Evolutionary conservation across 768 basidiomycete species (phyloP).

Genomic region (Steccherinum ochraceum): DNA sequence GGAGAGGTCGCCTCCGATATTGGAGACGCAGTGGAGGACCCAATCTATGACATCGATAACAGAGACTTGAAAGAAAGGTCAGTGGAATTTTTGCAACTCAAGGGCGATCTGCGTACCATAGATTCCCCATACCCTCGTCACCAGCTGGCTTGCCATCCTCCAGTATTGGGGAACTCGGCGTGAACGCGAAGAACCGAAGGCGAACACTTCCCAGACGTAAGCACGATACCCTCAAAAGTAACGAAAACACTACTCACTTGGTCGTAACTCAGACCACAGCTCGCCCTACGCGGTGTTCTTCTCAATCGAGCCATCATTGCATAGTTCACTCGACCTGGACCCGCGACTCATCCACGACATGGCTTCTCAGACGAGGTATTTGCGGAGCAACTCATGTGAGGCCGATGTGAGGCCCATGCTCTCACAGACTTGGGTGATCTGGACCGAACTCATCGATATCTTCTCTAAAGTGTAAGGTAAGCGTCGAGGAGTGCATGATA

Average conservation of each 20-base stretch:
- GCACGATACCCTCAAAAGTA: constrained; percentile 4
- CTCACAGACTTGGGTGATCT: constrained; percentile 53
- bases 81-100: background rate
- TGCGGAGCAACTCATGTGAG: constrained; percentile 72
- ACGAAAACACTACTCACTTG: constrained; percentile 49
- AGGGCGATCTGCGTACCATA: constrained; percentile 44
- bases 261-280: constrained; percentile 64
- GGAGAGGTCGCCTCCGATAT: constrained; percentile 44
- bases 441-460: constrained; percentile 67
- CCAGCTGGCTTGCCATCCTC: constrained; percentile 62
- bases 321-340: constrained; percentile 74
- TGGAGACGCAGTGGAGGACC: constrained; percentile 44
- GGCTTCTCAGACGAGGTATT: constrained; percentile 41
- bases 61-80: constrained; percentile 17
- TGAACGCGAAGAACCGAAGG: constrained; percentile 70
- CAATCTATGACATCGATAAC: constrained; percentile 40
- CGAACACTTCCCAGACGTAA: constrained; percentile 50
- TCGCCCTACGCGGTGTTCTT: constrained; percentile 56
- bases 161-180: constrained; percentile 55
- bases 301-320: constrained; percentile 68
- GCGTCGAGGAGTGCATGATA: too few species aligned
- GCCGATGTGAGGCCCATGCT: constrained; percentile 77
- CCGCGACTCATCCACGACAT: constrained; percentile 80
- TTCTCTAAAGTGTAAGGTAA: background rate
- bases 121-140: constrained; percentile 70